Evolutionary conservation across 2,329 filamentous ascomycete genomes (phyloP), one percentile per base, ranked within the genome.

Genomic region (Pseudogymnoascus sp.): DNA sequence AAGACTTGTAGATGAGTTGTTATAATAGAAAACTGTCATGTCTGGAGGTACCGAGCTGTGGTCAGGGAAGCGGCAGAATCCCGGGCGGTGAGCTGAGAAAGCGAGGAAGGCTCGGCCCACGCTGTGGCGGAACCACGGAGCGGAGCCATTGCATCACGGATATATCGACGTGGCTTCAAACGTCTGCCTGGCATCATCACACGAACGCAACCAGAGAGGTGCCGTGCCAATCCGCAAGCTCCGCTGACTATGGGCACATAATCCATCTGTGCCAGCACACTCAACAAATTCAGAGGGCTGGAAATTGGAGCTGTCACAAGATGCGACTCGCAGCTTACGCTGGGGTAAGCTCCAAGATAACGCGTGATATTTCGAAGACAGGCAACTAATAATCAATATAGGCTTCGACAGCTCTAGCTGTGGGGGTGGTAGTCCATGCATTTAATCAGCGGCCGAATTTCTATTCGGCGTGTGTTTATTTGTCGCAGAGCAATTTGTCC

Each of bases 401-500:
- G 88, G 81, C 84, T 74, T 96, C 92, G 60, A 85, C 88, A 73
- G 86, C 85, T 74, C 85, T 95, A 71, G 92, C 92, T 68, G 87
- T 84, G 65, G 83, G 85, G 68, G 91, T 96, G 62, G 81, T 96
- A 62, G 75, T 95, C 61, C 94, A 92, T 71, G 92, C 94, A 63
- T 92, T 97, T 74, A 88, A 94, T 71, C 90, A 97, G 76, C 85
- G 94, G 65, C 87, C 94, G 64, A 99, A 99, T 75, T 99, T 97
- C 79, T 99, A 99, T 77, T 95, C 92, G 59, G 92, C 94, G 66
- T 94, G 91, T 76, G 94, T 99, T 56, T 96, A 97, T 75, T 84
- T 99, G 57, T 90, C 92, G 38, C 92, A 97, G 75, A 96, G 91
- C 74, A 97, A 94, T 76, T 86, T 95, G 68, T 97, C 92, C 71